Conservation (phyloP, 202 grass and related monocot species). For the Setaria viridis region DNA sequence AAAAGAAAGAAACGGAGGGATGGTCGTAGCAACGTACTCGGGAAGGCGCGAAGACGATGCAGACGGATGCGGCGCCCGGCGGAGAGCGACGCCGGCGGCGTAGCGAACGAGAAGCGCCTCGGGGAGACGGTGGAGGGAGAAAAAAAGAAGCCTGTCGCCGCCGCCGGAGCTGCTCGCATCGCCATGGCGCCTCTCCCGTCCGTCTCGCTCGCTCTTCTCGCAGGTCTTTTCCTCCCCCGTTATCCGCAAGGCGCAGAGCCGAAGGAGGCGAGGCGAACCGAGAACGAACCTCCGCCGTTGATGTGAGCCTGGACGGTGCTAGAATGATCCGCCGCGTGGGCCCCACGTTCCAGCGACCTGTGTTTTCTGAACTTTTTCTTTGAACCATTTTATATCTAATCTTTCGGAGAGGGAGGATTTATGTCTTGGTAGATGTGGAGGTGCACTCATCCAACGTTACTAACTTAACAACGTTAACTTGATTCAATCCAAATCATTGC, state of each 20-base stretch:
- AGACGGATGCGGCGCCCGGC: neutral
- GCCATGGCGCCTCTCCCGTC: conserved; percentile 3
- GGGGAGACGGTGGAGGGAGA: neutral
- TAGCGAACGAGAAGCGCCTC: neutral
- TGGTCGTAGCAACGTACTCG: neutral
- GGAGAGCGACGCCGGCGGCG: neutral
- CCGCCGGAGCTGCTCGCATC: conserved; percentile 31
- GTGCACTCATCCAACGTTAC: too few species aligned
- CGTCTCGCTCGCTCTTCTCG: neutral
- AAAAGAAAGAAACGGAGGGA: neutral
- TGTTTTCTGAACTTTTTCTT: neutral
- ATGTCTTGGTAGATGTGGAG: too few species aligned
- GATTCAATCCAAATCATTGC: too few species aligned
- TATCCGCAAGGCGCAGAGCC: neutral
- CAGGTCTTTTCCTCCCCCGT: neutral
- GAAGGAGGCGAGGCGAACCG: neutral
- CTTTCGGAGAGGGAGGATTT: too few species aligned
- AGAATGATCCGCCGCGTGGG: neutral
- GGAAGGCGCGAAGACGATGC: conserved; percentile 39
- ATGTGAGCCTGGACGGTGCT: neutral
- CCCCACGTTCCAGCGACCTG: neutral
- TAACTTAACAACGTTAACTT: too few species aligned
- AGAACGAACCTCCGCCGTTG: neutral
- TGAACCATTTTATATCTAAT: neutral
- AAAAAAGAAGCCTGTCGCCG: conserved; percentile 10